Conservation (phyloP, 2,329 filamentous ascomycete genomes). For the Xylaria sp. region DNA sequence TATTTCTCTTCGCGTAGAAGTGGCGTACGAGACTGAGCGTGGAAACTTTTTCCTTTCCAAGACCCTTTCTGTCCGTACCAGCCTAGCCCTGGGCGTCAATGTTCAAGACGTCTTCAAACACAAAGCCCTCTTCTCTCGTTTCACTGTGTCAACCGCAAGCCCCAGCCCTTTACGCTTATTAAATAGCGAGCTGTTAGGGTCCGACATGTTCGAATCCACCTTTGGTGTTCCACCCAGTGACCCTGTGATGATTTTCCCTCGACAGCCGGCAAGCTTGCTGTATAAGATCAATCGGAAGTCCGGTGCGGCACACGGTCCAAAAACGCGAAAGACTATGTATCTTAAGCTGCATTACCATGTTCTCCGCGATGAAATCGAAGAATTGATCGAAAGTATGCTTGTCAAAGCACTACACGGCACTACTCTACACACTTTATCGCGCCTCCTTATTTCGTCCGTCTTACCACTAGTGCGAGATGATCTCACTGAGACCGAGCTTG, state of each 20-base stretch:
- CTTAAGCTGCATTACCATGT: conserved; percentile 81
- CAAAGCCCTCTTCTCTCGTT: conserved; percentile 82
- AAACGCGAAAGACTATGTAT: conserved; percentile 64
- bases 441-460: conserved; percentile 59
- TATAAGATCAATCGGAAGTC: conserved; percentile 78
- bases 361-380: conserved; percentile 77
- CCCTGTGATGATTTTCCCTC: conserved; percentile 76
- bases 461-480: conserved; percentile 56
- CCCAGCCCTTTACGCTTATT: conserved; percentile 79
- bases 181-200: conserved; percentile 75
- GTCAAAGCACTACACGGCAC: conserved; percentile 53
- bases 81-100: conserved; percentile 89
- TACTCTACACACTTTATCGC: conserved; percentile 58
- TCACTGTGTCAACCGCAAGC: conserved; percentile 87
- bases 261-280: conserved; percentile 82
- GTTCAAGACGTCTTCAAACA: conserved; percentile 97
- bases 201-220: conserved; percentile 73
- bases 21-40: conserved; percentile 75
- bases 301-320: conserved; percentile 47
- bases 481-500: conserved; percentile 64
- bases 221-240: conserved; percentile 66
- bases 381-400: conserved; percentile 59
- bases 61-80: conserved; percentile 73
- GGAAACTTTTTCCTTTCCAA: conserved; percentile 74
- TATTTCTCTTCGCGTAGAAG: conserved; percentile 79